Conservation (phyloP, 2,329 filamentous ascomycete species). For the Aspergillus bombycis region DNA sequence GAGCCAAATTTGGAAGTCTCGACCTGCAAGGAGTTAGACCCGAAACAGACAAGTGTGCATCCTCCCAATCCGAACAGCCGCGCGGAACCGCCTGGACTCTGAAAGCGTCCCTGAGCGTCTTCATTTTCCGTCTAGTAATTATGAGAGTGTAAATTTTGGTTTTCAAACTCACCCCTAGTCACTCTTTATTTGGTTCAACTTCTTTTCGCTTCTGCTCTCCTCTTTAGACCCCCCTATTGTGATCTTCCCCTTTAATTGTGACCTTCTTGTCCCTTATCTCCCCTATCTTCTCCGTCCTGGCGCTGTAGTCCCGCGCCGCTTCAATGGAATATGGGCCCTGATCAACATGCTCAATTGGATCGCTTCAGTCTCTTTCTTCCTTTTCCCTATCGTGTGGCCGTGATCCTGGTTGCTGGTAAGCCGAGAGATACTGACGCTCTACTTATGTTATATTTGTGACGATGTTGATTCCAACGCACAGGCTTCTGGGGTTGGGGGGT, state of each 20-base stretch:
- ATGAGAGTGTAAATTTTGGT: slow-evolving; percentile 17
- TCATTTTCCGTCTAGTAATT: slow-evolving; percentile 17
- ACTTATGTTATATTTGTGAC: not conserved
- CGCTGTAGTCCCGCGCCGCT: slow-evolving; percentile 23
- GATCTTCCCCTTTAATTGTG: not conserved
- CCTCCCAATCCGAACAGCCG: slow-evolving; percentile 17
- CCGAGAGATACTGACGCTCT: slow-evolving; percentile 1
- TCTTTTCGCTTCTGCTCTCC: not conserved
- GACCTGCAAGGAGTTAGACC: slow-evolving; percentile 13
- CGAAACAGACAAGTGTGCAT: slow-evolving; percentile 14
- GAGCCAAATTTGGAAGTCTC: slow-evolving; percentile 14
- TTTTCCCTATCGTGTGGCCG: slow-evolving; percentile 83
- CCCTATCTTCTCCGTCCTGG: slow-evolving; percentile 15
- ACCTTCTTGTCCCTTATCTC: slow-evolving; percentile 12
- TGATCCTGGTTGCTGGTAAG: slow-evolving; percentile 82
- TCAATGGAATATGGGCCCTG: slow-evolving; percentile 47
- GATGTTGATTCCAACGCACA: slow-evolving; percentile 41
- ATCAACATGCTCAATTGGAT: slow-evolving; percentile 62
- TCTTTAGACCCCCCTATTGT: not conserved
- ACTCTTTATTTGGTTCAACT: slow-evolving; percentile 30
- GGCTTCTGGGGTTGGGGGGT: slow-evolving; percentile 94
- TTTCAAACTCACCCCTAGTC: slow-evolving; percentile 38
- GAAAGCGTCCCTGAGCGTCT: slow-evolving; percentile 26
- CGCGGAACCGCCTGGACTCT: slow-evolving; percentile 20
- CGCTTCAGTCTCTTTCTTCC: slow-evolving; percentile 85